These are phyloP conservation scores for Porcisia hertigi DNA, from an alignment of 208 protist genomes.

Conservation along the genomic window DNA sequence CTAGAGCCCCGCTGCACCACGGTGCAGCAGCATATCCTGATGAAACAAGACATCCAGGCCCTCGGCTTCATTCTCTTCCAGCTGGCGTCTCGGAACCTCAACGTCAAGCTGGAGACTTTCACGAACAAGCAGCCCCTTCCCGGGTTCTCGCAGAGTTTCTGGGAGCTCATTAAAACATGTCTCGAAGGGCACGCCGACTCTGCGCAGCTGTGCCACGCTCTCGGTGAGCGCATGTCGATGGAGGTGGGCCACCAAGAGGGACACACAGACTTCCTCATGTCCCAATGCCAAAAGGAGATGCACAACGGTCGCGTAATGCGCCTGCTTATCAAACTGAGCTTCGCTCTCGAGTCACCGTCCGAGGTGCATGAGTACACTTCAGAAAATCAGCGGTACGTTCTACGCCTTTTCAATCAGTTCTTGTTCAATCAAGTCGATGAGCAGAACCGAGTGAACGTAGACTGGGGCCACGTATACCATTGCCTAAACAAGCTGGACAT, in stretches of 20 bases:
- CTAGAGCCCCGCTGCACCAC: constrained; percentile 50
- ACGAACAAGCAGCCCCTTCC: constrained; percentile 56
- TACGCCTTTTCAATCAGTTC: constrained; percentile 96
- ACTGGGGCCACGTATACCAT: constrained; percentile 95
- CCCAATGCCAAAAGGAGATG: constrained; percentile 93
- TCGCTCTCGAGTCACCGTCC: constrained; percentile 86
- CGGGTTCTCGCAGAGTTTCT: constrained; percentile 83
- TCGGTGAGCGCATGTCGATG: constrained; percentile 88
- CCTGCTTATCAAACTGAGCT: constrained; percentile 94
- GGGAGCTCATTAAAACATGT: constrained; percentile 77
- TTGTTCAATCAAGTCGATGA: constrained; percentile 96
- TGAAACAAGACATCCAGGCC: constrained; percentile 81
- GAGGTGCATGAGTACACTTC: constrained; percentile 82
- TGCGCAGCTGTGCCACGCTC: constrained; percentile 67
- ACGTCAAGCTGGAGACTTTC: constrained; percentile 59
- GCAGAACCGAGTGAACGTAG: constrained; percentile 85
- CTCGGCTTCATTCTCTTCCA: constrained; percentile 84
- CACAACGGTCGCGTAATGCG: constrained; percentile 97
- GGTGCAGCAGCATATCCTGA: constrained; percentile 38
- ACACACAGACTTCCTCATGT: constrained; percentile 88
- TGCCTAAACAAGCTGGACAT: constrained; percentile 97
- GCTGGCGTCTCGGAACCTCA: constrained; percentile 70
- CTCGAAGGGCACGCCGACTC: constrained; percentile 66
- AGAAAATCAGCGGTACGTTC: constrained; percentile 70
- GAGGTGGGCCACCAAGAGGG: constrained; percentile 87